A percentile compares a stretch with the other conserved stretches of the same genome.
phyloP scores from a whole-genome alignment of 352 stramenopile species.

The Hyaloperonospora arabidopsidis region DNA sequence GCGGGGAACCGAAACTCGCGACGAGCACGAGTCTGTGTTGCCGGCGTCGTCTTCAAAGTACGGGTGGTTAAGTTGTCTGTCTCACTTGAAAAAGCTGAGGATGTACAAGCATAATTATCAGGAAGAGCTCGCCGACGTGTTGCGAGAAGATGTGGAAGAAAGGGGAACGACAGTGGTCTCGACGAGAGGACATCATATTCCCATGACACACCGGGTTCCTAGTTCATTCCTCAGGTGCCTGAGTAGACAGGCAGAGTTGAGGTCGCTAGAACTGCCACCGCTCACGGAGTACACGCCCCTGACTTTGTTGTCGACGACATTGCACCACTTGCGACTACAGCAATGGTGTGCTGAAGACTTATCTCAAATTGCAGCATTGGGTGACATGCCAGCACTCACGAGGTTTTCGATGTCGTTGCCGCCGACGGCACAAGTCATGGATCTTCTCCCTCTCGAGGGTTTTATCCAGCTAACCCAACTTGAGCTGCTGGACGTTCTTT shows the following conservation, averaged over 20 bases:
- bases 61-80: constrained; percentile 27
- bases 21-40: constrained; percentile 1
- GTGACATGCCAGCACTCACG: constrained; percentile 23
- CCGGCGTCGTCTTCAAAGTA: constrained; percentile 10
- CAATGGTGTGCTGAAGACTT: constrained; percentile 39
- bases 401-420: constrained; percentile 35
- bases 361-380: constrained; percentile 23
- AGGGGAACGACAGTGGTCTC: constrained; percentile 14
- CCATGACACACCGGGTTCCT: constrained; percentile 27
- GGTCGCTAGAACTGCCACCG: constrained; percentile 28
- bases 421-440: constrained; percentile 30
- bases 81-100: constrained; percentile 32
- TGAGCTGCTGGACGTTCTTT: constrained; percentile 45
- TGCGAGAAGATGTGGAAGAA: constrained; percentile 27
- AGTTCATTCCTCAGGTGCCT: constrained; percentile 28
- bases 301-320: constrained; percentile 18
- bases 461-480: constrained; percentile 37
- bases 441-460: constrained; percentile 32
- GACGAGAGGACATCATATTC: constrained; percentile 25
- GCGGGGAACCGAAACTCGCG: constrained; percentile 5
- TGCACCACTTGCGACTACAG: constrained; percentile 34
- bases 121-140: constrained; percentile 29
- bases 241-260: constrained; percentile 22
- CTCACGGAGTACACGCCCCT: constrained; percentile 32
- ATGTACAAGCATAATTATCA: constrained; percentile 36